phyloP scores from a whole-genome alignment of 352 stramenopile species.

The Phytophthora citrophthora region DNA sequence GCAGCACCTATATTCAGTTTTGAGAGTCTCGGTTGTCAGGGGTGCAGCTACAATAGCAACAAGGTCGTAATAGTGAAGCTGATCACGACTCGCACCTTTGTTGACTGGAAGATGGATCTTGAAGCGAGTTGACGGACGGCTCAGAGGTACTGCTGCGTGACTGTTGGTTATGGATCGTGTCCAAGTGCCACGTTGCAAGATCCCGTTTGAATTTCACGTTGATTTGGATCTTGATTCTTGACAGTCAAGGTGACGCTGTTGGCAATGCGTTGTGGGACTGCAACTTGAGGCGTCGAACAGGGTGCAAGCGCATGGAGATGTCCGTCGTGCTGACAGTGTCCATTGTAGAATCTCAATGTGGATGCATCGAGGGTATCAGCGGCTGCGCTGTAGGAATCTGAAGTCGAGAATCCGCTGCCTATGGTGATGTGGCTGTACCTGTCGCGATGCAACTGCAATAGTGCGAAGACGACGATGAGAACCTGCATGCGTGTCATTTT shows the following conservation, averaged over 20 bases:
- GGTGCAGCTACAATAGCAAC: too few species aligned
- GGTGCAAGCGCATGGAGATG: slow-evolving; percentile 1
- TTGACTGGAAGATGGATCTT: background rate
- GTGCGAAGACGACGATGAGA: background rate
- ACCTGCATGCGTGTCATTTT: slow-evolving; percentile 6
- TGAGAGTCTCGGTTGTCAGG: too few species aligned
- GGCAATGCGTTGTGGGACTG: slow-evolving; percentile 3
- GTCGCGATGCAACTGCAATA: background rate
- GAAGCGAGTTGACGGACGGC: slow-evolving; percentile 12
- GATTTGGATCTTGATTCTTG: slow-evolving; percentile 15
- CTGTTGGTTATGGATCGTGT: slow-evolving; percentile 8
- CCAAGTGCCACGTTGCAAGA: slow-evolving; percentile 8
- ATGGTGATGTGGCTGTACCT: background rate
- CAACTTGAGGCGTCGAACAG: slow-evolving; percentile 5
- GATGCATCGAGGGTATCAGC: background rate
- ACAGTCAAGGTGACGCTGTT: slow-evolving; percentile 30
- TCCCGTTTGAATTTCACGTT: slow-evolving; percentile 2
- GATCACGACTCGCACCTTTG: too few species aligned
- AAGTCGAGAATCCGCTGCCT: slow-evolving; percentile 6
- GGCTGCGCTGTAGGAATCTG: background rate
- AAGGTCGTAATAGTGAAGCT: too few species aligned
- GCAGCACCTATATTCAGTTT: too few species aligned
- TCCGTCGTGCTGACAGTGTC: background rate
- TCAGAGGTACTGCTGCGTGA: background rate
- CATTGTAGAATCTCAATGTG: background rate